Conservation (phyloP, 2,329 filamentous ascomycete species). For the Epichloe festucae region DNA sequence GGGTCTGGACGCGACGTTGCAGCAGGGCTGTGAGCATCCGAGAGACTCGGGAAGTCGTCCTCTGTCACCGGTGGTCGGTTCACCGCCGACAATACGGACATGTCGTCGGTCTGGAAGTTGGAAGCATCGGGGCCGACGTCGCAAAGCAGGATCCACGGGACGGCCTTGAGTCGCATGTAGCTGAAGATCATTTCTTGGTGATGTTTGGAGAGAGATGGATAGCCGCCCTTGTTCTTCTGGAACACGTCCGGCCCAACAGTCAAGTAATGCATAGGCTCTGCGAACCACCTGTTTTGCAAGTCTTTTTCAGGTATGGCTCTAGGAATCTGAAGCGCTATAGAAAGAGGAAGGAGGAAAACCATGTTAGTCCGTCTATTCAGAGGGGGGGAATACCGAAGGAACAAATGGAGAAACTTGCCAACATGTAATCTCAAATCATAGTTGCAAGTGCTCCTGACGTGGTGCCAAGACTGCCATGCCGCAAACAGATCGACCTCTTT, state of each 20-base stretch:
- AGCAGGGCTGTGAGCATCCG: conserved; percentile 42
- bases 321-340: conserved; percentile 42
- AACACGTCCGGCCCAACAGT: conserved; percentile 42
- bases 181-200: conserved; percentile 49
- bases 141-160: conserved; percentile 50
- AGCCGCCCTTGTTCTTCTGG: conserved; percentile 45
- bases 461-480: conserved; percentile 89
- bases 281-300: conserved; percentile 55
- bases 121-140: conserved; percentile 41
- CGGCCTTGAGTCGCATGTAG: conserved; percentile 51
- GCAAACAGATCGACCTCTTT: conserved; percentile 57
- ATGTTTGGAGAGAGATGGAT: conserved; percentile 45
- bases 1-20: conserved; percentile 10
- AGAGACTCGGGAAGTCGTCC: conserved; percentile 54
- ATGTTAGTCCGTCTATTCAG: not conserved
- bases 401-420: conserved; percentile 44
- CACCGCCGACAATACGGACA: conserved; percentile 13
- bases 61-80: conserved; percentile 24
- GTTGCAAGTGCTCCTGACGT: conserved; percentile 71
- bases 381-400: not conserved
- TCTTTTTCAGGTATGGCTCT: conserved; percentile 44
- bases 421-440: conserved; percentile 72
- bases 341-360: not conserved
- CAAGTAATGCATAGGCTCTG: conserved; percentile 52
- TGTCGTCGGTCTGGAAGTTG: conserved; percentile 14